phyloP scores from a whole-genome alignment of 176 grass and related monocot species.

The Secale cereale region DNA sequence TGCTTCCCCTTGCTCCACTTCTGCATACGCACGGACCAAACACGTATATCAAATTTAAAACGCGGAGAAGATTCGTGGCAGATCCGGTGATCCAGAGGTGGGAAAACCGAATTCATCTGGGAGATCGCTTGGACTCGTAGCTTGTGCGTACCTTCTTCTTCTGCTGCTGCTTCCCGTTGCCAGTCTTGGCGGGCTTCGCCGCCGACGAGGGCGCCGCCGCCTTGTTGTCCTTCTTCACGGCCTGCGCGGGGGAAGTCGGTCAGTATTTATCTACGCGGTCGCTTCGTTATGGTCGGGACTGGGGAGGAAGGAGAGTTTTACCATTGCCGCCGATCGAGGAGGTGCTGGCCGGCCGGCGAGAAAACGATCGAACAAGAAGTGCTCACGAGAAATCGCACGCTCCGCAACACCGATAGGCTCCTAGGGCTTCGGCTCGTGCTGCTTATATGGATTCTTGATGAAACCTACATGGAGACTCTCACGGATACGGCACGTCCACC shows the following conservation, averaged over 20 bases:
- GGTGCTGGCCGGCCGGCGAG: not conserved
- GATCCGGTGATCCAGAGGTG: not conserved
- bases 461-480: not conserved
- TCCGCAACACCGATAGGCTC: not conserved
- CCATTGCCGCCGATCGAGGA: not conserved
- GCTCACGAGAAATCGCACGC: not conserved
- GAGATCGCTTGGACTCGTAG: not conserved
- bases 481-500: no score
- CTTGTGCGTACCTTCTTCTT: not conserved
- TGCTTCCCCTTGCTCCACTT: constrained; percentile 72
- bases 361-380: not conserved
- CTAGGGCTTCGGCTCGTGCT: not conserved
- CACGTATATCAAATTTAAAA: not conserved
- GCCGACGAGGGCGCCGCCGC: not conserved
- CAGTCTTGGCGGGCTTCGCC: not conserved
- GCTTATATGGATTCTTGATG: not conserved
- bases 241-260: not conserved
- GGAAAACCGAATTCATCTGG: not conserved
- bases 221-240: not conserved
- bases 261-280: not conserved
- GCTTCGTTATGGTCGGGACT: not conserved
- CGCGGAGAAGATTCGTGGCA: not conserved
- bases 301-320: not conserved
- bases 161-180: not conserved
- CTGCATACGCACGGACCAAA: not conserved